A percentile compares a stretch with the other conserved stretches of the same genome.
These are phyloP conservation scores for Marchantia polymorpha DNA, from an alignment of 225 moss, liverwort and hornwort species.

Conservation along the genomic window DNA sequence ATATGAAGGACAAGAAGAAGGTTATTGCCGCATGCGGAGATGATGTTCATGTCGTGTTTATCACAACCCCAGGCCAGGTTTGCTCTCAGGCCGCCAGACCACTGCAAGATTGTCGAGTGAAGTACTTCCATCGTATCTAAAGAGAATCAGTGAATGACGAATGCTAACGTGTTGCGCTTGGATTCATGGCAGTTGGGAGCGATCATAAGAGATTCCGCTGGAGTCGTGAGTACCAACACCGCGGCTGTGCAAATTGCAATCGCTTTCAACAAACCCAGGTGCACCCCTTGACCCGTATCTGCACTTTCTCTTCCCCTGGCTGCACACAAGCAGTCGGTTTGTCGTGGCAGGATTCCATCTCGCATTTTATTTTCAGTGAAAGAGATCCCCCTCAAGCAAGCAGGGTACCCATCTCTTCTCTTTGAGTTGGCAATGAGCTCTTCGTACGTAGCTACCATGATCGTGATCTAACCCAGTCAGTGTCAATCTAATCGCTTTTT, in stretches of 20 bases:
- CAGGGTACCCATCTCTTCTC: too few species aligned
- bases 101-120: too few species aligned
- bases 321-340: neutral
- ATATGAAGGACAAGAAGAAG: conserved; percentile 54
- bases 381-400: too few species aligned
- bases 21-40: conserved; percentile 74
- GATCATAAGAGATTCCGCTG: conserved; percentile 65
- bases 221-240: conserved; percentile 92
- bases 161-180: neutral
- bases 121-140: too few species aligned
- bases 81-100: neutral
- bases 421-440: too few species aligned
- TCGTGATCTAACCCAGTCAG: too few species aligned
- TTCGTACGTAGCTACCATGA: too few species aligned
- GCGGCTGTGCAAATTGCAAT: conserved; percentile 77
- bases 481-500: neutral
- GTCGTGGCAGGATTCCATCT: too few species aligned
- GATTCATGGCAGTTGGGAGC: conserved; percentile 46
- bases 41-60: conserved; percentile 59
- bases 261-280: conserved; percentile 73
- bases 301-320: neutral
- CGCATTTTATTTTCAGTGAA: too few species aligned
- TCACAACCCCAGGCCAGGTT: conserved; percentile 98
- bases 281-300: neutral
- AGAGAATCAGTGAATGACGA: too few species aligned